Percentiles rank a stretch among this genome's conserved stretches.
Conservation (phyloP, 805 yeast genomes). For the Pichia scutulata region DNA sequence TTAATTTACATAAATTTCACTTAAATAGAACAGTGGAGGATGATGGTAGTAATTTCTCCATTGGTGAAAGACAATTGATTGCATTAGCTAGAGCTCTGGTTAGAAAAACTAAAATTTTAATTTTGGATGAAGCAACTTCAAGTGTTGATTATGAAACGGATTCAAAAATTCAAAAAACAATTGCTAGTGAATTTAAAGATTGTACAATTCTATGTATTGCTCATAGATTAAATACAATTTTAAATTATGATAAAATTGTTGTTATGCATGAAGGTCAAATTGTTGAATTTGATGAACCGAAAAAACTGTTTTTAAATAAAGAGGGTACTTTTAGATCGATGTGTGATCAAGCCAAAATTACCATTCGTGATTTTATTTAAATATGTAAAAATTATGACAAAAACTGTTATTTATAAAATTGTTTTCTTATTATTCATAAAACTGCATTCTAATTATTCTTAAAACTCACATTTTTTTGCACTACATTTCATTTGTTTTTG, state of each 20-base stretch:
- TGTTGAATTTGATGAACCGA: conserved; percentile 49
- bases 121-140: conserved; percentile 73
- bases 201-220: conserved; percentile 71
- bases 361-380: conserved; percentile 30
- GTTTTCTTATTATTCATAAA: background rate
- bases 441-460: too few species aligned
- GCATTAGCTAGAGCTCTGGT: conserved; percentile 68
- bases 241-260: conserved; percentile 49
- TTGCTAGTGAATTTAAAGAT: conserved; percentile 46
- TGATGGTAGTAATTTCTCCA: conserved; percentile 62
- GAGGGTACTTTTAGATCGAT: conserved; percentile 43
- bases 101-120: conserved; percentile 49
- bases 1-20: conserved; percentile 48
- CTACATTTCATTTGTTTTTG: too few species aligned
- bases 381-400: background rate
- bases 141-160: conserved; percentile 72
- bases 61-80: conserved; percentile 65
- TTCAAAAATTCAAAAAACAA: conserved; percentile 52
- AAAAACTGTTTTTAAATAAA: conserved; percentile 31
- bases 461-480: too few species aligned
- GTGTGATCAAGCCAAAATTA: conserved; percentile 44
- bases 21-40: conserved; percentile 53
- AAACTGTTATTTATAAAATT: too few species aligned
- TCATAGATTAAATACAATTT: conserved; percentile 58
- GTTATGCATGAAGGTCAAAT: conserved; percentile 53